Evolutionary conservation across 805 yeast genomes (phyloP).

Genomic region (Pichia exigua): DNA sequence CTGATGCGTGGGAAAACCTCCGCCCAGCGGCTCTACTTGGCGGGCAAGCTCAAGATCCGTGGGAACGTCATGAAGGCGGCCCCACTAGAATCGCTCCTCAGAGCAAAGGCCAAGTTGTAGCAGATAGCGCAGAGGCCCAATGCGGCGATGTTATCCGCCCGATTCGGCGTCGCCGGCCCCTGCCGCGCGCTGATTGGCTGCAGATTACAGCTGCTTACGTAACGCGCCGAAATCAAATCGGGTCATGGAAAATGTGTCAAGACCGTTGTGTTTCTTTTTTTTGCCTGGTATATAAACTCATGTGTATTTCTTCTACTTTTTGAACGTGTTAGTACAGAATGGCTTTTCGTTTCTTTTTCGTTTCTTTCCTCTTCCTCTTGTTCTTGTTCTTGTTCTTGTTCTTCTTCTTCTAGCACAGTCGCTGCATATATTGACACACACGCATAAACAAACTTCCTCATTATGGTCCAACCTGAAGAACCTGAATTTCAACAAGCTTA

Average conservation of each 20-base stretch:
- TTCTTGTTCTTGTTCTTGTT: background rate
- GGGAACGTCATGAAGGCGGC: conserved; percentile 91
- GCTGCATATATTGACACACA: no score
- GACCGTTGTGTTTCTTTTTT: no score
- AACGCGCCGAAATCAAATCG: no score
- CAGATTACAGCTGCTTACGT: background rate
- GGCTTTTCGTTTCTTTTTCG: background rate
- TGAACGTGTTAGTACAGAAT: no score
- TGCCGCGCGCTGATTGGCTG: background rate
- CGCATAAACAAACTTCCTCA: background rate
- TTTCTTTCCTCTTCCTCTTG: background rate
- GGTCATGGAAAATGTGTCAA: no score
- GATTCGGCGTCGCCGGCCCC: background rate
- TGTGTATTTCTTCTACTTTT: no score
- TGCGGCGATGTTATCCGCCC: no score
- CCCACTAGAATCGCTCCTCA: conserved; percentile 59
- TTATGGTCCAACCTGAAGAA: conserved; percentile 79
- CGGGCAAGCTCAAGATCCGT: conserved; percentile 77
- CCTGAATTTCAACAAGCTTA: conserved; percentile 99
- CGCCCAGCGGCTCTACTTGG: conserved; percentile 78
- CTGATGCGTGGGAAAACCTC: background rate
- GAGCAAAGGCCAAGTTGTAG: conserved; percentile 38
- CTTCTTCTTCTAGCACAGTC: background rate
- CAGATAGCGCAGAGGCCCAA: no score
- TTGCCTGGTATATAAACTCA: no score